Evolutionary conservation across 768 basidiomycete species (phyloP).

Genomic region (Cystoderma amianthinum): DNA sequence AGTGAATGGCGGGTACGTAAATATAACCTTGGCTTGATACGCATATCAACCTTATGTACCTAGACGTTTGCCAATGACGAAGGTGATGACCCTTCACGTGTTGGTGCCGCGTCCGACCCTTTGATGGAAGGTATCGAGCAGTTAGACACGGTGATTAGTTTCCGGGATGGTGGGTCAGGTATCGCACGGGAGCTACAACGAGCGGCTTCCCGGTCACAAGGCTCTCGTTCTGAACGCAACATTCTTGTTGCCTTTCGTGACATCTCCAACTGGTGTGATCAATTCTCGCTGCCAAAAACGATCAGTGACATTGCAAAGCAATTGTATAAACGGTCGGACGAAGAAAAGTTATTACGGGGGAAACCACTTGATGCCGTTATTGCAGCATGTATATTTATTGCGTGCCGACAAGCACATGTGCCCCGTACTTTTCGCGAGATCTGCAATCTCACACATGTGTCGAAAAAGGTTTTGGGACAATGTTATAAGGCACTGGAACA

Average conservation of each 20-base stretch:
- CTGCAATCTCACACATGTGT: conserved; percentile 86
- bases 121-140: conserved; percentile 92
- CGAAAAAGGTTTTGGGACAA: conserved; percentile 93
- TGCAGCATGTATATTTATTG: conserved; percentile 97
- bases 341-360: conserved; percentile 87
- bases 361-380: conserved; percentile 92
- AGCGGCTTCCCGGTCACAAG: conserved; percentile 77
- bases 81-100: conserved; percentile 99
- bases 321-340: conserved; percentile 94
- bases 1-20: conserved; percentile 95
- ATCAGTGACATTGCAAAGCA: conserved; percentile 97
- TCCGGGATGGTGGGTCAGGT: conserved; percentile 91
- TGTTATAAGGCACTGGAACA: conserved; percentile 87
- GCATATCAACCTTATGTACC: conserved; percentile 8
- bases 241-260: conserved; percentile 86
- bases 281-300: conserved; percentile 88
- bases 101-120: conserved; percentile 92
- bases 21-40: conserved; percentile 10
- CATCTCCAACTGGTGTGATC: conserved; percentile 92
- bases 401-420: conserved; percentile 92
- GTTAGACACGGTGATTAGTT: conserved; percentile 91
- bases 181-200: conserved; percentile 89
- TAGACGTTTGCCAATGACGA: conserved; percentile 99
- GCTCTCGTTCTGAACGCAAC: conserved; percentile 76
- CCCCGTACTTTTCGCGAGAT: conserved; percentile 95